A percentile compares a stretch with the other conserved stretches of the same genome.
These are phyloP conservation scores for Rhizophora mangle DNA, from an alignment of 345 rosid genomes.

Conservation along the genomic window DNA sequence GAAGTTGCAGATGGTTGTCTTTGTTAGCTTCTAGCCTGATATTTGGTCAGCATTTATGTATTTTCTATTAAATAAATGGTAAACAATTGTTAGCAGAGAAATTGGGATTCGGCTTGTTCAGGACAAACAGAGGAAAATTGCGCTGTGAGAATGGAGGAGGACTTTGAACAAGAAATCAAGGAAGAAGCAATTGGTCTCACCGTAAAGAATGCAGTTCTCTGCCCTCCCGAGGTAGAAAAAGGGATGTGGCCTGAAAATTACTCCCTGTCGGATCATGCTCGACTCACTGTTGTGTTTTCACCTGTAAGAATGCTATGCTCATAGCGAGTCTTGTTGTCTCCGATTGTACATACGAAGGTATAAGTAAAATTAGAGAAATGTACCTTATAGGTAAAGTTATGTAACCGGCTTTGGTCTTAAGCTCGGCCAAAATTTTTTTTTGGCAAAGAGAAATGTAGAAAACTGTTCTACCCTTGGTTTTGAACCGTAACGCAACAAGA, in stretches of 20 bases:
- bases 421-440: conserved; percentile 5
- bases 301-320: conserved; percentile 63
- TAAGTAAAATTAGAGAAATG: background rate
- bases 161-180: background rate
- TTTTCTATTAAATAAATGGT: background rate
- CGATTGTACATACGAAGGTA: background rate
- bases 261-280: conserved; percentile 74
- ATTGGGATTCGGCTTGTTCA: conserved; percentile 16
- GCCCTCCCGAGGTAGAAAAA: conserved; percentile 73
- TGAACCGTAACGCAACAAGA: too few relatives aligned
- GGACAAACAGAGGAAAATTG: conserved; percentile 13
- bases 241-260: conserved; percentile 75
- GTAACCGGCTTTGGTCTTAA: background rate
- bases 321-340: background rate
- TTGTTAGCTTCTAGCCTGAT: background rate
- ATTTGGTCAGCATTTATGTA: too few relatives aligned
- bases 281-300: conserved; percentile 68
- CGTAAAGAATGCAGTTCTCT: conserved; percentile 69
- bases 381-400: background rate
- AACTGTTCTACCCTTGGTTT: too few relatives aligned
- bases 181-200: conserved; percentile 51
- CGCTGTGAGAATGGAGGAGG: background rate
- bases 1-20: background rate
- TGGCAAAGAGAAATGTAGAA: background rate
- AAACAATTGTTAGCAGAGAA: conserved; percentile 16